Conservation (phyloP, 495 filamentous ascomycete genomes). For the Penicillium macrosclerotiorum region DNA sequence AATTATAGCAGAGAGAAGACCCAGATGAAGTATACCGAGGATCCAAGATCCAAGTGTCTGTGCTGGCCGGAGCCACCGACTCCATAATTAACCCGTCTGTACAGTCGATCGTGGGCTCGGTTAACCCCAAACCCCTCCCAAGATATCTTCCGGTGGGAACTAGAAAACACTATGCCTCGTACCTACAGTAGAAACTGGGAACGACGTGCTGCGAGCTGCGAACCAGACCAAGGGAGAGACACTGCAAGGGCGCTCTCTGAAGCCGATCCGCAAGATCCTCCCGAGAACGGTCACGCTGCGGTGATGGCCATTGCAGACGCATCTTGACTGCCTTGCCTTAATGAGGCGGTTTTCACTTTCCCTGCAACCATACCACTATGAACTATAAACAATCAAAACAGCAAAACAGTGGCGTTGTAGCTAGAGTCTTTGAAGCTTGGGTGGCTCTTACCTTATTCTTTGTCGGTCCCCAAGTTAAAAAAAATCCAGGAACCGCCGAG, state of each 20-base stretch:
- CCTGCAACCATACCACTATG: no score
- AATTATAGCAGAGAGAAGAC: no score
- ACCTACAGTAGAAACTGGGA: no score
- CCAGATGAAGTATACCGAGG: no score
- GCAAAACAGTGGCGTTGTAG: background rate
- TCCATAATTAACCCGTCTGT: background rate
- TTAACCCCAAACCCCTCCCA: background rate
- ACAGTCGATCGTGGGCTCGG: constrained; percentile 1
- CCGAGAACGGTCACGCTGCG: constrained; percentile 16
- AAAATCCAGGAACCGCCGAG: background rate
- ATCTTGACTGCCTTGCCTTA: background rate
- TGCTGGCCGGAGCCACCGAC: background rate
- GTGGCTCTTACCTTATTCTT: no score
- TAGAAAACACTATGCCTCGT: no score
- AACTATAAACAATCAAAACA: background rate
- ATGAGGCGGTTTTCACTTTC: no score
- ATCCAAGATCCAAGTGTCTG: background rate
- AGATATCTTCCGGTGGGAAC: background rate
- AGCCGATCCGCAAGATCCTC: constrained; percentile 4
- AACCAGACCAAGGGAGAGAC: no score
- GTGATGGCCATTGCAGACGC: constrained; percentile 15
- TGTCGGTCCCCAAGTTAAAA: background rate
- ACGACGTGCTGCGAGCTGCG: no score
- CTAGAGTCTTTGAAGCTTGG: background rate
- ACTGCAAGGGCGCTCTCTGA: constrained; percentile 13